Conservation (phyloP, 768 basidiomycete species). For the Dentipellis fragilis region DNA sequence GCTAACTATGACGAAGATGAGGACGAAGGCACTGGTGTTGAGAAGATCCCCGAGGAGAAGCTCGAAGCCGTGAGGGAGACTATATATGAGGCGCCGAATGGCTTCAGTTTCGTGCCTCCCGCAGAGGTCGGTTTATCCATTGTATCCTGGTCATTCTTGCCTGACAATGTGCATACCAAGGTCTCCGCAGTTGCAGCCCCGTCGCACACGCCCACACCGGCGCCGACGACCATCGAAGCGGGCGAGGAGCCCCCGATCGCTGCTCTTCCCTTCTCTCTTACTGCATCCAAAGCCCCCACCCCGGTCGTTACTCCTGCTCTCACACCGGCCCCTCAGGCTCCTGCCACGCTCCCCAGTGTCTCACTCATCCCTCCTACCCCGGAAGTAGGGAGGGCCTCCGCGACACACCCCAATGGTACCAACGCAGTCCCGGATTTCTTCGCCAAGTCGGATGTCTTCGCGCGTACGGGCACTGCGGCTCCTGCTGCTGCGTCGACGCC, state of each 20-base stretch:
- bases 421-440: slow-evolving; percentile 55
- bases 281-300: not conserved
- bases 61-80: slow-evolving; percentile 47
- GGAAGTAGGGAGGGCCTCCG: slow-evolving; percentile 5
- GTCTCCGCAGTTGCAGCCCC: not conserved
- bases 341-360: slow-evolving; percentile 16
- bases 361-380: slow-evolving; percentile 22
- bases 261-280: slow-evolving; percentile 13
- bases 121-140: slow-evolving; percentile 3
- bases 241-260: slow-evolving; percentile 11
- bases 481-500: slow-evolving; percentile 15
- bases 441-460: too few relatives aligned
- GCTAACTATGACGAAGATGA: slow-evolving; percentile 43
- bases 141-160: slow-evolving; percentile 7
- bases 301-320: slow-evolving; percentile 12
- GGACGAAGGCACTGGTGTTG: slow-evolving; percentile 22
- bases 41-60: slow-evolving; percentile 26
- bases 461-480: slow-evolving; percentile 23
- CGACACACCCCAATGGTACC: slow-evolving; percentile 8
- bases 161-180: too few relatives aligned
- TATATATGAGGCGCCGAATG: slow-evolving; percentile 47
- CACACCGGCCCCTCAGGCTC: slow-evolving; percentile 15
- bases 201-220: slow-evolving; percentile 41
- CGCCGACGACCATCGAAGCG: slow-evolving; percentile 25
- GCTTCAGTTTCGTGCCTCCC: slow-evolving; percentile 54